Evolutionary conservation across 345 rosid genomes (phyloP), one percentile per base, ranked within the genome.

Genomic region (Syzygium jambos): DNA sequence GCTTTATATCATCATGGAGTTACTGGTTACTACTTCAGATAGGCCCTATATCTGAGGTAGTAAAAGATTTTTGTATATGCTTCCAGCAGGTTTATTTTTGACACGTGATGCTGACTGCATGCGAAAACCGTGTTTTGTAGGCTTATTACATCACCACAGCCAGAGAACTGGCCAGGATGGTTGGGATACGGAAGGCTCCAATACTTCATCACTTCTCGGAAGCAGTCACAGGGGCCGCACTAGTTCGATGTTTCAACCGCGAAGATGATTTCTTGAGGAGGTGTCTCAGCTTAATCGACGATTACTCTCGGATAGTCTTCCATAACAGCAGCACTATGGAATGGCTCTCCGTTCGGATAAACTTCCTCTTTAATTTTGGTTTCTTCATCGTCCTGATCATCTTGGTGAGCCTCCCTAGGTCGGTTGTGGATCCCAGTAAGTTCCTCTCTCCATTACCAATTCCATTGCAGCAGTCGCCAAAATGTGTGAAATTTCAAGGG

Each of bases 121-220:
- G 68, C 68, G 14, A 61, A 61, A 61, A 61, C 30, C 34, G 34
- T 3, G 27, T 46, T 85, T 25, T 92, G 89, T 95, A 96, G 99
- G 92, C 90, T 78, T 96, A 95, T 89, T 97, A 97, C 92, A 95
- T 94, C 88, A 90, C 95, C 59, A 91, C 97, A 23, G 98, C 99
- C 13, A 92, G 99, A 89, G 98, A 97, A 92, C 91, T 97, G 41
- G 98, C 98, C n/a, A 93, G 98, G 92, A 91, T 97, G 96, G 89
- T 94, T 88, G 98, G 97, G 73, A 92, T 91, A 85, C 91, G 92
- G 85, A 96, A 97, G 89, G 94, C 98, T 57, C 98, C 98, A 65
- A 87, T 97, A 85, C 90, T 95, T 87, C 97, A 97, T 84, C 98
- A 95, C 87, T 96, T 95, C 89, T 95, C 98, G 14, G 99, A 97